These are phyloP conservation scores for Coleophoma crateriformis DNA, from an alignment of 2,329 filamentous ascomycete genomes.

Conservation along the genomic window DNA sequence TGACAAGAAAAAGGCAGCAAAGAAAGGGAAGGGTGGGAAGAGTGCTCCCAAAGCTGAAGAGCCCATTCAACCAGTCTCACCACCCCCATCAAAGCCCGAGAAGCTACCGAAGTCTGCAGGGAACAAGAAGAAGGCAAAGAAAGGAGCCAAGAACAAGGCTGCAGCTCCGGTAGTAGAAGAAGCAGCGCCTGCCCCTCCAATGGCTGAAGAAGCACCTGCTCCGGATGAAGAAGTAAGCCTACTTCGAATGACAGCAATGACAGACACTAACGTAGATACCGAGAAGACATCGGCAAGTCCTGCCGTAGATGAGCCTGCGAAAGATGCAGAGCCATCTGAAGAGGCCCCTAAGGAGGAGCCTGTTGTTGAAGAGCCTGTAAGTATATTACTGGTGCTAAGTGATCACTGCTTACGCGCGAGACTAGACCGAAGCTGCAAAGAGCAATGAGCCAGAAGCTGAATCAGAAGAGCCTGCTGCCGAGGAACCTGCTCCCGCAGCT, in stretches of 20 bases:
- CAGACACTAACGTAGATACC: too few relatives aligned
- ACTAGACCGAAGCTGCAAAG: too few relatives aligned
- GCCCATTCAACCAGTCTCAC: not conserved
- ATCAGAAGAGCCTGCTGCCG: too few relatives aligned
- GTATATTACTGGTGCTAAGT: too few relatives aligned
- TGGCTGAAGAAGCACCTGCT: conserved; percentile 2
- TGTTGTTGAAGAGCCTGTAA: too few relatives aligned
- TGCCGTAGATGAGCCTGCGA: too few relatives aligned
- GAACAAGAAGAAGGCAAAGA: not conserved
- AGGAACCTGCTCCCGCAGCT: conserved; percentile 1
- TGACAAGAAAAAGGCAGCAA: not conserved
- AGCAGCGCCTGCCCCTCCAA: not conserved
- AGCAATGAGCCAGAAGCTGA: too few relatives aligned
- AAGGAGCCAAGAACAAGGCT: not conserved
- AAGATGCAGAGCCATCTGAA: too few relatives aligned
- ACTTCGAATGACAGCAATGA: not conserved
- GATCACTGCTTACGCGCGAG: too few relatives aligned
- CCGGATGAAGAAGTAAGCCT: not conserved
- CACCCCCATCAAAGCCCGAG: not conserved
- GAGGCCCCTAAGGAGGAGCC: too few relatives aligned
- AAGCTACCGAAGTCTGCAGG: not conserved
- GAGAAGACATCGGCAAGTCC: too few relatives aligned
- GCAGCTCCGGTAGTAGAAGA: not conserved
- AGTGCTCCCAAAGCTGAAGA: not conserved
- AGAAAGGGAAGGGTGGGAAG: not conserved